Evolutionary conservation across 495 filamentous ascomycete species (phyloP).

Genomic region (Pseudomonodictys pantanalensis): DNA sequence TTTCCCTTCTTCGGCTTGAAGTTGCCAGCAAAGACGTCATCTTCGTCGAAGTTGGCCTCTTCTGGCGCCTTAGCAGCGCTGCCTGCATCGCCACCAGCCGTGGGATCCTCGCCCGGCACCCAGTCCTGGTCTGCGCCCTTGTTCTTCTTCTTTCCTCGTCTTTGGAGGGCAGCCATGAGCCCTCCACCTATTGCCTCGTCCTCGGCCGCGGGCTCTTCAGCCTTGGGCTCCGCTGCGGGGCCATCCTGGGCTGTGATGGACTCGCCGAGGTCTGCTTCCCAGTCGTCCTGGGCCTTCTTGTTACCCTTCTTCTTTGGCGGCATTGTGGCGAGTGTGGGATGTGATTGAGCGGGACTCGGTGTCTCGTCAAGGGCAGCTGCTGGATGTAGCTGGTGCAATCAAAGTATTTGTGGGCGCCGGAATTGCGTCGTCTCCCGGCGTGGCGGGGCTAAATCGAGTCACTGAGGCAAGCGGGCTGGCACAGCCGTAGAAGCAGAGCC

Average conservation of each 20-base stretch:
- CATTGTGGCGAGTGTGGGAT: slow-evolving; percentile 50
- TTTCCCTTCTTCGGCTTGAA: slow-evolving; percentile 58
- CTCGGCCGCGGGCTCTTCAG: slow-evolving; percentile 48
- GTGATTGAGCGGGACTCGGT: background rate
- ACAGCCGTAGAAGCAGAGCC: background rate
- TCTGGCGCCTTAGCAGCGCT: slow-evolving; percentile 70
- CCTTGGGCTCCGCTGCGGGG: slow-evolving; percentile 48
- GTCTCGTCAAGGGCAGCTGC: too few species aligned
- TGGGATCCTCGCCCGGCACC: slow-evolving; percentile 66
- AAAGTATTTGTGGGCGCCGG: too few species aligned
- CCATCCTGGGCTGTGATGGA: slow-evolving; percentile 40
- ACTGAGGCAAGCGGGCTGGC: background rate
- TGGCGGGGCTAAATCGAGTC: background rate
- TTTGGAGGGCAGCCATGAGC: slow-evolving; percentile 81
- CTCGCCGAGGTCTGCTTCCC: slow-evolving; percentile 95
- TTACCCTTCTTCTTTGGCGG: slow-evolving; percentile 93
- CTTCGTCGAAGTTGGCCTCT: slow-evolving; percentile 74
- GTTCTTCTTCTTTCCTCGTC: slow-evolving; percentile 86
- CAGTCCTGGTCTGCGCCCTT: slow-evolving; percentile 75
- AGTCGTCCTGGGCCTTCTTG: slow-evolving; percentile 77
- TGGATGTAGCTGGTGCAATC: too few species aligned
- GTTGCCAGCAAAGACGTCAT: slow-evolving; percentile 71
- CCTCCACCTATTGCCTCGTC: slow-evolving; percentile 60
- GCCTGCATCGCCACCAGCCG: slow-evolving; percentile 40
- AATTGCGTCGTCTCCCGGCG: too few species aligned